Percentiles rank a stretch among this genome's conserved stretches.
phyloP scores from a whole-genome alignment of 768 basidiomycete species.

The Phanerochaete sordida region DNA sequence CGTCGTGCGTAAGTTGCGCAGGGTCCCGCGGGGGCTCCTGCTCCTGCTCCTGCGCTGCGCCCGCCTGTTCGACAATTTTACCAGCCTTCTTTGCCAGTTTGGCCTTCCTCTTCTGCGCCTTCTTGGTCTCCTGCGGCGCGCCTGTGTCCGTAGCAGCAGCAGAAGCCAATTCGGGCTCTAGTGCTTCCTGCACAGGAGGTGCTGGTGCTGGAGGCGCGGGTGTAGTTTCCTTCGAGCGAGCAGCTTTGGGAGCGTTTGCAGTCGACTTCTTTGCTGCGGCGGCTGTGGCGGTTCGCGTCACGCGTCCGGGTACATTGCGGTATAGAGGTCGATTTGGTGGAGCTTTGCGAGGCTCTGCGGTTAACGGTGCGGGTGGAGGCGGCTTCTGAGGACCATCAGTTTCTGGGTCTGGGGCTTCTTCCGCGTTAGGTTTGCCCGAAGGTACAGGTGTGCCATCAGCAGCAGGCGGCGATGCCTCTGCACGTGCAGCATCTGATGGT shows the following conservation, averaged over 20 bases:
- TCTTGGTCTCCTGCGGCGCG: background rate
- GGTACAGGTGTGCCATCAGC: too few species aligned
- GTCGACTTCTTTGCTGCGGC: background rate
- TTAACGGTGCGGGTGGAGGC: background rate
- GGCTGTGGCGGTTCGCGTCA: background rate
- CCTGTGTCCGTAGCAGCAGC: background rate
- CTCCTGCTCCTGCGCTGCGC: background rate
- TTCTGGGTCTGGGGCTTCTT: too few species aligned
- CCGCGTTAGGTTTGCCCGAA: too few species aligned
- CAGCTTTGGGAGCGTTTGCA: background rate
- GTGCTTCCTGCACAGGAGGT: background rate
- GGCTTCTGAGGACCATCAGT: background rate
- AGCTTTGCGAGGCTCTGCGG: background rate
- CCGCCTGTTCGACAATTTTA: background rate
- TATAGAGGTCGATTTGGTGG: background rate
- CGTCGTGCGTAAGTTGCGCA: too few species aligned
- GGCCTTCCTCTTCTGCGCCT: background rate
- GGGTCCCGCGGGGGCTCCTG: background rate
- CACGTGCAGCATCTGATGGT: too few species aligned
- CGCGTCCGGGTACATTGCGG: background rate
- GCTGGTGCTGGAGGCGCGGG: background rate
- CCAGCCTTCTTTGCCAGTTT: background rate
- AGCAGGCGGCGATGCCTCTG: too few species aligned
- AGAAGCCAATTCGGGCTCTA: background rate
- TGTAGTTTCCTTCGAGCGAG: background rate